Base-by-base conservation (phyloP, 805 yeast genomes). In the Huiozyma naganishii region DNA sequence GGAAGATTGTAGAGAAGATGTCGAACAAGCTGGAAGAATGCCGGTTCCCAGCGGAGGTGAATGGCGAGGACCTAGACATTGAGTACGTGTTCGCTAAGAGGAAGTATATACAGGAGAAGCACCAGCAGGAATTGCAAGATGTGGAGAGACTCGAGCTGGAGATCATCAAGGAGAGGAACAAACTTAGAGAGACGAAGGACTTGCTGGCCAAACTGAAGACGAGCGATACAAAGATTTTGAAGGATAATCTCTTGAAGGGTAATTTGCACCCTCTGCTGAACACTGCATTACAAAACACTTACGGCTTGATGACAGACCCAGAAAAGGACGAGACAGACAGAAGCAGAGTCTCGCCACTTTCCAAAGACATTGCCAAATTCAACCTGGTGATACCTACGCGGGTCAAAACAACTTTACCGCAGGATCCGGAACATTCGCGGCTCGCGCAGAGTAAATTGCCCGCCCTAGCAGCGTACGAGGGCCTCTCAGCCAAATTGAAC, bases 11-110 rank as follows among this genome's bases (percentile, higher is more conserved):
- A 5, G 39, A 44, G 9, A 58, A 59, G 40, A 54, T 59, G 6
- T 51, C 50, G 29, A 46, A 41, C 11, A 50, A 50, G 32, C 41
- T 61, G 7, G 45, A 44, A 12, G 45, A 44, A 38, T 46, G 60
- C 5, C 47, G 48, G n/a, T 48, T 61, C 17, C 66, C 66, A 2
- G 48, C 54, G 2, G 47, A 50, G 37, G 43, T 54, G 11, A 38
- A 42, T 28, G 53, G 54, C 7, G 49, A 50, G 6, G 63, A 61
- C 37, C 33, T 59, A 34, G 61, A 61, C 42, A 52, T 57, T 6
- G 65, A 61, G 37, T 58, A 57, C 39, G 51, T 61, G 12, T 58
- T 53, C 42, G 52, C 60, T 17, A 62, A 61, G 43, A 51, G 65
- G 23, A 46, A 52, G 32, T 54, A 47, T 37, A 54, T 62, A 10